These are phyloP conservation scores for Yamadazyma spencermartinsiae DNA, from an alignment of 1,139 yeast genomes.

Conservation along the genomic window DNA sequence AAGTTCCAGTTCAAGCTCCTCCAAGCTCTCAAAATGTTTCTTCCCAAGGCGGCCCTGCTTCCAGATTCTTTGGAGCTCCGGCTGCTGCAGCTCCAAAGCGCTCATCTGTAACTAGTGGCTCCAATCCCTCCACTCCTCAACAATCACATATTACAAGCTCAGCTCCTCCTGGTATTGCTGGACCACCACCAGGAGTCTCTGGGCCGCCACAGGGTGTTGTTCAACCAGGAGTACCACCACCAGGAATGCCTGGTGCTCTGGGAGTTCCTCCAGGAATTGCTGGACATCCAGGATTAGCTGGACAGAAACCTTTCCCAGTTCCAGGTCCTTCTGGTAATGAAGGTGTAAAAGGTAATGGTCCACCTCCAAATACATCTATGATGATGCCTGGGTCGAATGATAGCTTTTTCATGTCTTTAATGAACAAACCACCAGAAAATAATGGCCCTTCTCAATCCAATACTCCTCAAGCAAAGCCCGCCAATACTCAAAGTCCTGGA, in stretches of 20 bases:
- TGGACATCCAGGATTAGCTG: constrained; percentile 6
- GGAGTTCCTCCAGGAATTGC: constrained; percentile 5
- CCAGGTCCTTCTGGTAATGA: constrained; percentile 12
- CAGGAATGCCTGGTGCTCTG: constrained; percentile 3
- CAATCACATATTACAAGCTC: not conserved
- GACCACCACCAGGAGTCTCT: constrained; percentile 9
- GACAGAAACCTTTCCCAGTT: not conserved
- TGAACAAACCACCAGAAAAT: constrained; percentile 35
- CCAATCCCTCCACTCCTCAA: constrained; percentile 3
- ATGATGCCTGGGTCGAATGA: constrained; percentile 40
- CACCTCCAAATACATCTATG: too few relatives aligned
- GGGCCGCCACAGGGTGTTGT: constrained; percentile 6
- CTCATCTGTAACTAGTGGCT: not conserved
- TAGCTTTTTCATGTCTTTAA: constrained; percentile 54
- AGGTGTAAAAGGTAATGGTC: too few relatives aligned
- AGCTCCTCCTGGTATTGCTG: constrained; percentile 12
- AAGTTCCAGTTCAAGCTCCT: constrained; percentile 7
- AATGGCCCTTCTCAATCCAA: not conserved
- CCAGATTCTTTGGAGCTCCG: constrained; percentile 19
- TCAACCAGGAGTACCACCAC: constrained; percentile 7
- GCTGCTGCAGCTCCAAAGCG: constrained; percentile 1
- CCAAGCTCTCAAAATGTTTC: constrained; percentile 9
- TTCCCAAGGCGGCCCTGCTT: constrained; percentile 14
- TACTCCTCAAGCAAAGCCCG: constrained; percentile 1
- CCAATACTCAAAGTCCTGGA: constrained; percentile 1